phyloP scores from a whole-genome alignment of 148 eudicot genomes.

The Fagopyrum homotropicum region DNA sequence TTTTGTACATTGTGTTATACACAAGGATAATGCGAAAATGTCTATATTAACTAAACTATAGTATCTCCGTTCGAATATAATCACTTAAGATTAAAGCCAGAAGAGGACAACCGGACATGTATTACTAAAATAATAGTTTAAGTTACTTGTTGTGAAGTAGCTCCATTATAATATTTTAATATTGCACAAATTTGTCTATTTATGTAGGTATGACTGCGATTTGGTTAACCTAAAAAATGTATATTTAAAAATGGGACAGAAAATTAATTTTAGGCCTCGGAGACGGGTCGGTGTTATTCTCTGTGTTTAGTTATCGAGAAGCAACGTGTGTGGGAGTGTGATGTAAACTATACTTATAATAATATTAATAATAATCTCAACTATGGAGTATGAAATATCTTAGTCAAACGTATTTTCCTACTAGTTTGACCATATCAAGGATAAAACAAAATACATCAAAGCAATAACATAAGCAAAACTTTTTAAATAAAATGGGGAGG shows the following conservation, averaged over 20 bases:
- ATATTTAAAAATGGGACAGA: background rate
- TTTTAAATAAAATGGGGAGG: too few species aligned
- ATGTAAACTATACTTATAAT: background rate
- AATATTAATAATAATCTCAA: background rate
- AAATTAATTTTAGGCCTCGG: background rate
- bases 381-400: background rate
- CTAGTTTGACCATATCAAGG: background rate
- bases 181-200: background rate
- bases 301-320: background rate
- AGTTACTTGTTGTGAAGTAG: background rate
- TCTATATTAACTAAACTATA: background rate
- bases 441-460: background rate
- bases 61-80: background rate
- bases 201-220: background rate
- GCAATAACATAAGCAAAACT: too few species aligned
- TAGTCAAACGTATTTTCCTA: background rate
- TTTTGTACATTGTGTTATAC: too few species aligned
- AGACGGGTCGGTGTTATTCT: constrained; percentile 12
- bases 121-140: too few species aligned
- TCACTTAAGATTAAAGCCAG: background rate
- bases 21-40: too few species aligned
- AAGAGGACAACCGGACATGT: background rate
- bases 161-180: background rate
- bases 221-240: background rate
- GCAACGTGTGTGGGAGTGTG: background rate